A percentile compares a stretch with the other conserved stretches of the same genome.
These are phyloP conservation scores for Senecio squalidus DNA, from an alignment of 140 eudicot genomes.

Conservation along the genomic window DNA sequence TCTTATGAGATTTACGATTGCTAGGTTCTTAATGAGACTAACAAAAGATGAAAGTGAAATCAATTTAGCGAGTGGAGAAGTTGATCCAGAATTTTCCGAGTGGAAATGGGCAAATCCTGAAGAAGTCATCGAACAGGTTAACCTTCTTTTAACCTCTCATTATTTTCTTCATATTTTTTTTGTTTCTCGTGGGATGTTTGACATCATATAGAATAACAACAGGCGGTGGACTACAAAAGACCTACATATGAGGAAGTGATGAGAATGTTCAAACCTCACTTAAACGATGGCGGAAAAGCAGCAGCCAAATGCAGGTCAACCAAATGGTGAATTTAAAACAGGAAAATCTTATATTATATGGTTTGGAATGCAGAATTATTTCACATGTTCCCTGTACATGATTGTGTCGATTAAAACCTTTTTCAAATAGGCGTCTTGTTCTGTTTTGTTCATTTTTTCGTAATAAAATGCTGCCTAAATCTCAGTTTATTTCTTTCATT, in stretches of 20 bases:
- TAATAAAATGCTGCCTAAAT: constrained; percentile 26
- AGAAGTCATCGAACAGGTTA: constrained; percentile 89
- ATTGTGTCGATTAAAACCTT: constrained; percentile 33
- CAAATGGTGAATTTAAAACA: constrained; percentile 64
- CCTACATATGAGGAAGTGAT: constrained; percentile 93
- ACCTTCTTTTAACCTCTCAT: constrained; percentile 3
- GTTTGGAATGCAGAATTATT: constrained; percentile 20
- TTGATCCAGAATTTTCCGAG: constrained; percentile 88
- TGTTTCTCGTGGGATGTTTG: constrained; percentile 2
- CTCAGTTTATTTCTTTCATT: constrained; percentile 15
- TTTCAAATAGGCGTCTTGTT: constrained; percentile 29
- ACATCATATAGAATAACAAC: not conserved
- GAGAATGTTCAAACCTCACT: constrained; percentile 41
- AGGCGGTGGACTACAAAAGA: constrained; percentile 99
- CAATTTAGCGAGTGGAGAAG: constrained; percentile 78
- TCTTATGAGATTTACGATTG: not conserved
- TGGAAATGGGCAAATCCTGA: constrained; percentile 98
- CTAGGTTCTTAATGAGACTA: constrained; percentile 84
- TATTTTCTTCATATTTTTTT: not conserved
- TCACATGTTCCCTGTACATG: constrained; percentile 44
- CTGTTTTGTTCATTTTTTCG: constrained; percentile 31
- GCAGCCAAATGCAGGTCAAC: constrained; percentile 77
- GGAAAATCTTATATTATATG: constrained; percentile 10
- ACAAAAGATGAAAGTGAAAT: constrained; percentile 80
- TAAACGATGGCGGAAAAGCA: constrained; percentile 51